Evolutionary conservation across 352 stramenopile genomes (phyloP), one percentile per base, ranked within the genome.

Genomic region (Pythium rhizo-oryzae): DNA sequence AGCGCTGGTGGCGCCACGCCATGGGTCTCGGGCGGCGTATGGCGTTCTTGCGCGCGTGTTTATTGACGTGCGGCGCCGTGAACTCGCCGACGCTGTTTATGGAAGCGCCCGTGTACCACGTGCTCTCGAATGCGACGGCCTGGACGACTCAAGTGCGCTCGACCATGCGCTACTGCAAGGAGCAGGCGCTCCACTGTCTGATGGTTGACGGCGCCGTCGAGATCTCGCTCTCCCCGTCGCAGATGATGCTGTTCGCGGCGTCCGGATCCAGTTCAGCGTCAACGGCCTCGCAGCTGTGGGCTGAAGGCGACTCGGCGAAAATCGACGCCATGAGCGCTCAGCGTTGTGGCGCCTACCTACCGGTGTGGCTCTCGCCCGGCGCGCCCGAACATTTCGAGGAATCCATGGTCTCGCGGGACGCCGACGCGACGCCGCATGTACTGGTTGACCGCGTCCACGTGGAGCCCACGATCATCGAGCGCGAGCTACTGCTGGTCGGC

Each of bases 71-170:
- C 21, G 78, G 80, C 5, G 78, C 70, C 8, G 79, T 92, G 41
- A 92, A 88, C 55, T 88, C 83, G 23, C 54, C 59, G 0, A 93
- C 81, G 6, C 68, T 93, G 13, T 93, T 87, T 57, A 89, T 93
- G 74, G 83, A 93, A 50, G 79, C 77, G 33, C 72, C 49, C 18
- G 78, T 85, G 44, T 90, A 86, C 39, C 72, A 72, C 1, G 49
- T 71, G 21, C 58, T 93, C 23, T 69, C 74, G 3, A 73, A 84
- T 5, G 23, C 63, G 1, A 8, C 47, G 0, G 64, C 49, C 9
- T 93, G 85, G 85, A 44, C 50, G 8, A 41, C 43, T 16, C 19
- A 52, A 13, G 71, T 90, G 3, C 67, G 74, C 50, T 28, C 33
- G 0, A 59, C 74, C 18, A 59, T 77, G 28, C 72, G 72, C 1